Evolutionary conservation across 1,284 basidiomycete species (phyloP).

Genomic region (Leccinum angustisporum): DNA sequence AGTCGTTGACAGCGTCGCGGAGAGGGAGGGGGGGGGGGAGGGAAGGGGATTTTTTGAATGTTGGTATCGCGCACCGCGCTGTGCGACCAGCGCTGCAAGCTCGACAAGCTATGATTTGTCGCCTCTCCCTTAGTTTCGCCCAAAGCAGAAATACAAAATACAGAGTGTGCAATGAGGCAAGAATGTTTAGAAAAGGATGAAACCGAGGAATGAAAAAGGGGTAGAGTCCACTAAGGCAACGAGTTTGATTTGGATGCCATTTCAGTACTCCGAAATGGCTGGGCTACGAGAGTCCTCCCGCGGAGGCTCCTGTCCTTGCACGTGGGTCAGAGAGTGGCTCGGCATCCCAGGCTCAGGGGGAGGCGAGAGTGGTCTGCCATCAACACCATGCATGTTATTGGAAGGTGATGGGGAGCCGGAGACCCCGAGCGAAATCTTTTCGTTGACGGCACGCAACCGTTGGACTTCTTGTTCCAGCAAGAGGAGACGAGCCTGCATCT

Average conservation of each 20-base stretch:
- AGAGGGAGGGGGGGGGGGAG: conserved; percentile 1
- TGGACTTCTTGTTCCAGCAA: conserved; percentile 64
- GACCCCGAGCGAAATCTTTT: conserved; percentile 71
- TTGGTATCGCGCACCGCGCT: conserved; percentile 30
- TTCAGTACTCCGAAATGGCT: conserved; percentile 52
- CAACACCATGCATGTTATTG: conserved; percentile 38
- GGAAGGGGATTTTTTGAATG: background rate
- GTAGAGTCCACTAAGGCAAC: conserved; percentile 25
- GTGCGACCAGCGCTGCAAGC: conserved; percentile 36
- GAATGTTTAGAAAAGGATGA: conserved; percentile 33
- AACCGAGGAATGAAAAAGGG: conserved; percentile 23
- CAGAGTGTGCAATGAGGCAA: conserved; percentile 34
- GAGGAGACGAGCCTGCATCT: conserved; percentile 63
- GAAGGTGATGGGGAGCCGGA: conserved; percentile 53
- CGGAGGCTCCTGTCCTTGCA: conserved; percentile 54
- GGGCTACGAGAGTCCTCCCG: conserved; percentile 62
- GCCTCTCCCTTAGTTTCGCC: conserved; percentile 32
- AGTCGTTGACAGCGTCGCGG: conserved; percentile 39
- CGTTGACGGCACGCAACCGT: conserved; percentile 68
- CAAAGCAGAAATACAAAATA: conserved; percentile 37
- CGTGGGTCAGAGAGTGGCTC: conserved; percentile 49
- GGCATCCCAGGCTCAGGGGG: conserved; percentile 52
- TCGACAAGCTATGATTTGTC: conserved; percentile 22
- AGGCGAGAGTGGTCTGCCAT: conserved; percentile 61
- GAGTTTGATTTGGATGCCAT: conserved; percentile 16